Percentiles rank a stretch among this genome's conserved stretches.
phyloP scores from a whole-genome alignment of 768 basidiomycete species.

The Auricularia sp. region DNA sequence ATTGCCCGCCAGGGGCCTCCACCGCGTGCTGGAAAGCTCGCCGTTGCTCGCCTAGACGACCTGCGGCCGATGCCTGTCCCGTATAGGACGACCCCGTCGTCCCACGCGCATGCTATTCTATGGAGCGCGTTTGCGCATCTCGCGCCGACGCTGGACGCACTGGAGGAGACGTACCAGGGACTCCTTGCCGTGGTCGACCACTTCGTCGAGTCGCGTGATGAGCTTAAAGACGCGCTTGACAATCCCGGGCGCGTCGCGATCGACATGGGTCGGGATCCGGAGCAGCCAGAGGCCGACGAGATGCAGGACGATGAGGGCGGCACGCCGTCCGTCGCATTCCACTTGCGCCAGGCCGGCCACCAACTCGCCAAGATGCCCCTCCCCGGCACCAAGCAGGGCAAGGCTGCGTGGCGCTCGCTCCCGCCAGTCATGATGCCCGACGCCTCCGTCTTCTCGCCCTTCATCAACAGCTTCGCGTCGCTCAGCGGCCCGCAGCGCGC shows the following conservation, averaged over 20 bases:
- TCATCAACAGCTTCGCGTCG: conserved; percentile 33
- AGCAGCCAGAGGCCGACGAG: neutral
- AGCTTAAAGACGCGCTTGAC: too few species aligned
- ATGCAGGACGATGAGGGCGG: neutral
- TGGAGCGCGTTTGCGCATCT: neutral
- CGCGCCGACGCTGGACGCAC: neutral
- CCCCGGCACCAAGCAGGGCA: too few species aligned
- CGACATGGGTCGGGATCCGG: too few species aligned
- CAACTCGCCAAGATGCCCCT: too few species aligned
- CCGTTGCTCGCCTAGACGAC: neutral
- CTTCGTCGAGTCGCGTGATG: neutral
- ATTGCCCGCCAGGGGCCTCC: neutral
- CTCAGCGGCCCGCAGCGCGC: conserved; percentile 24
- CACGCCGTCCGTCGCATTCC: neutral
- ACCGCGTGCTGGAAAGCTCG: neutral
- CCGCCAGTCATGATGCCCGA: conserved; percentile 15
- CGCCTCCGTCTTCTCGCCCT: conserved; percentile 40
- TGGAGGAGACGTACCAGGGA: neutral
- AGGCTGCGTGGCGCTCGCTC: neutral
- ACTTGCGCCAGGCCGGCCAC: too few species aligned
- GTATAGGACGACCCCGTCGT: neutral
- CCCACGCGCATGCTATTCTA: neutral
- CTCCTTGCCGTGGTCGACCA: neutral
- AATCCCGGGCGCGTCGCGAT: too few species aligned
- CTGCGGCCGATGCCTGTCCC: neutral